Percentiles rank a stretch among this genome's conserved stretches.
These are phyloP conservation scores for Astraeus odoratus DNA, from an alignment of 768 basidiomycete genomes.

Conservation along the genomic window DNA sequence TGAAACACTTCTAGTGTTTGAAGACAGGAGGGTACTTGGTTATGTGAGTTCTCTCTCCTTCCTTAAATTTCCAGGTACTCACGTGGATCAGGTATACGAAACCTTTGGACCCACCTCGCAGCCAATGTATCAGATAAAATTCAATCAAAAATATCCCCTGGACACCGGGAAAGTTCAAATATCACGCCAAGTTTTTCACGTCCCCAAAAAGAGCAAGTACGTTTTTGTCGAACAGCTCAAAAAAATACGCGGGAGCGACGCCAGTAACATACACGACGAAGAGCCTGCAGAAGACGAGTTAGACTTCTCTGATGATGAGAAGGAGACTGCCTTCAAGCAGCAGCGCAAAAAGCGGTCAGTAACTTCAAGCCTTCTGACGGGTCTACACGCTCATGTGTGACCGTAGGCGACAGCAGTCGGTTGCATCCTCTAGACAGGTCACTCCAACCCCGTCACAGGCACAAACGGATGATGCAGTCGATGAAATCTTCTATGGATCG, in stretches of 20 bases:
- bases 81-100: constrained; percentile 65
- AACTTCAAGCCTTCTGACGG: constrained; percentile 1
- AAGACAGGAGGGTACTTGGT: constrained; percentile 84
- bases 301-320: constrained; percentile 95
- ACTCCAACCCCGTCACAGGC: constrained; percentile 49
- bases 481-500: constrained; percentile 38
- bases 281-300: constrained; percentile 85
- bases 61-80: constrained; percentile 11
- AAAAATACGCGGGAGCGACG: constrained; percentile 80
- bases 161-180: constrained; percentile 47
- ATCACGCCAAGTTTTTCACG: constrained; percentile 71
- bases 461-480: constrained; percentile 48
- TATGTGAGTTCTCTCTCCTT: constrained; percentile 49
- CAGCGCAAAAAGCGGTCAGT: constrained; percentile 54
- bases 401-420: constrained; percentile 49
- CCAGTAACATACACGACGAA: constrained; percentile 91
- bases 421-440: constrained; percentile 45
- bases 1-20: constrained; percentile 86
- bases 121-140: constrained; percentile 85
- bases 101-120: constrained; percentile 92
- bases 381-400: constrained; percentile 2
- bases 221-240: constrained; percentile 73
- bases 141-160: constrained; percentile 59
- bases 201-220: constrained; percentile 73
- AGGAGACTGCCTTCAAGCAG: constrained; percentile 68